Conservation (phyloP, 2,329 filamentous ascomycete species). For the Drechslerella coelobrocha region DNA sequence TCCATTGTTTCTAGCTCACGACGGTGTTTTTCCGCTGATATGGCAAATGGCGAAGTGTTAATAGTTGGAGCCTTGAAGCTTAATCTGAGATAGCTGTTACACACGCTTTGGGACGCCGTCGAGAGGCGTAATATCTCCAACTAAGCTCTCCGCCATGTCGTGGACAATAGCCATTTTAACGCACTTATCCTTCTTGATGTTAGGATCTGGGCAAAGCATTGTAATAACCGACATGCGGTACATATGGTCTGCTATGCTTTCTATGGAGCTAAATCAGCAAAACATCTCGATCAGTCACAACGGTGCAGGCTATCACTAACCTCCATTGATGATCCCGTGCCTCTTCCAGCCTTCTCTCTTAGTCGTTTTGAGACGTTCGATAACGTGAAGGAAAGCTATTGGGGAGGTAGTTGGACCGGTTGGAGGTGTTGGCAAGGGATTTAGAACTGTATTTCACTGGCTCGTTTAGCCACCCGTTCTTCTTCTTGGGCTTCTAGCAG, state of each 20-base stretch:
- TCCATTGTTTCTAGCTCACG: slow-evolving; percentile 91
- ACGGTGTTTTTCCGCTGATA: slow-evolving; percentile 74
- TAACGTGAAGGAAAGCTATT: slow-evolving; percentile 89
- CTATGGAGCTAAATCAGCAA: slow-evolving; percentile 57
- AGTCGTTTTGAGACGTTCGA: slow-evolving; percentile 93
- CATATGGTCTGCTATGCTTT: slow-evolving; percentile 98
- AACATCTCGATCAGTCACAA: neutral
- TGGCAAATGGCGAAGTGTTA: slow-evolving; percentile 51
- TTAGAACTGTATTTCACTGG: slow-evolving; percentile 64
- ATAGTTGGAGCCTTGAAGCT: neutral
- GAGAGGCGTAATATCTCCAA: slow-evolving; percentile 95
- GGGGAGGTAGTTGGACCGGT: slow-evolving; percentile 72
- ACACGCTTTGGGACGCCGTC: slow-evolving; percentile 76
- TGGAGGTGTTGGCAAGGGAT: slow-evolving; percentile 69
- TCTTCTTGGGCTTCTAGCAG: neutral
- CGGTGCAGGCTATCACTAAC: slow-evolving; percentile 15
- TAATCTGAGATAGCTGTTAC: neutral
- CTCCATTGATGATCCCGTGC: slow-evolving; percentile 70
- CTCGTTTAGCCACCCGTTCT: neutral
- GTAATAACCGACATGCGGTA: slow-evolving; percentile 98
- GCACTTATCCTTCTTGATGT: slow-evolving; percentile 78
- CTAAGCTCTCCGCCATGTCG: slow-evolving; percentile 94
- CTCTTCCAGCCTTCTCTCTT: slow-evolving; percentile 95
- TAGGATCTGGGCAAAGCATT: slow-evolving; percentile 80
- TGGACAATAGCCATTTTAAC: slow-evolving; percentile 95